These are phyloP conservation scores for Pichia nakasei DNA, from an alignment of 805 yeast species.

Conservation along the genomic window DNA sequence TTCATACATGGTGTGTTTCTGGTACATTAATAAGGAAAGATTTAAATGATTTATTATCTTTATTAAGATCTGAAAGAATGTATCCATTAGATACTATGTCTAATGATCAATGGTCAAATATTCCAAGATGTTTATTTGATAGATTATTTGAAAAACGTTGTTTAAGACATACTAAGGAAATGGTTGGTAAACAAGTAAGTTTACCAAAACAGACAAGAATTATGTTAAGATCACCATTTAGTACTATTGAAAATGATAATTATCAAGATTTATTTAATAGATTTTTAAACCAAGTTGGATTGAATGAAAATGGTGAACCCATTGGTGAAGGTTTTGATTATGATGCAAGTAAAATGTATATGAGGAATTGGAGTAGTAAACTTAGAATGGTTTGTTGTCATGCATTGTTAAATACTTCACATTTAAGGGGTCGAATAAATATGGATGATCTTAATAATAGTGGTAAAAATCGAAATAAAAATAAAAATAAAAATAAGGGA, in stretches of 20 bases:
- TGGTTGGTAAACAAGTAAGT: constrained; percentile 68
- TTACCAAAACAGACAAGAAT: constrained; percentile 74
- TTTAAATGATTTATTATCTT: constrained; percentile 59
- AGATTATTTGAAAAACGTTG: constrained; percentile 47
- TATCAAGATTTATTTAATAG: constrained; percentile 56
- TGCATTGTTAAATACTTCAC: constrained; percentile 36
- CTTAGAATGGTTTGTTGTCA: constrained; percentile 80
- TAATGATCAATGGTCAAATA: constrained; percentile 22
- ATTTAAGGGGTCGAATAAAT: constrained; percentile 4
- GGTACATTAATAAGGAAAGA: constrained; percentile 82
- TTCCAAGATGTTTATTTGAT: constrained; percentile 33
- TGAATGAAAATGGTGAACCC: constrained; percentile 44
- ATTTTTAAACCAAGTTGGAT: constrained; percentile 50
- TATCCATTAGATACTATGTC: constrained; percentile 47
- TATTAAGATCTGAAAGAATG: constrained; percentile 56
- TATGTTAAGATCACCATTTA: constrained; percentile 64
- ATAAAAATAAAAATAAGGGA: constrained; percentile 5
- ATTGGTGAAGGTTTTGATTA: constrained; percentile 41
- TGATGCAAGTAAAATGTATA: constrained; percentile 32
- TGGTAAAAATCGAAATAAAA: constrained; percentile 4
- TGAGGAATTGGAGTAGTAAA: constrained; percentile 61
- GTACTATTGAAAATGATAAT: constrained; percentile 76
- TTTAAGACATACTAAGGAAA: constrained; percentile 74
- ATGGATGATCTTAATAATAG: background rate
- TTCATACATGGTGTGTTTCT: constrained; percentile 95